Evolutionary conservation across 495 filamentous ascomycete species (phyloP), one percentile per base, ranked within the genome.

Genomic region (Neurospora sp.): DNA sequence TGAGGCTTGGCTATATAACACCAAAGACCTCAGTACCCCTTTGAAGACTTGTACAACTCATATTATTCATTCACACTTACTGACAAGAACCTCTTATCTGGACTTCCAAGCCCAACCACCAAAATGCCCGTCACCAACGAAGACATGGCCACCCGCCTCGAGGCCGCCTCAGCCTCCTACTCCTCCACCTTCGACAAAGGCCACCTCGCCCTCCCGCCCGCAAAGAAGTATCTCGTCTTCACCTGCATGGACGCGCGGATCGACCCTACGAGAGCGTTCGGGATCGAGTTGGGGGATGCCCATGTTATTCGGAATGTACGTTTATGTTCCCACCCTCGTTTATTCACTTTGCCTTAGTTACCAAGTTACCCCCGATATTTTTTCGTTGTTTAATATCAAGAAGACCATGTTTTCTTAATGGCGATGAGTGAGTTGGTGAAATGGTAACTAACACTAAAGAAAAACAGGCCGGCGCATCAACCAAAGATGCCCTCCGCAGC

Each of bases 201-300:
- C 16, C 68, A 89, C 69, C 85, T 95, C 0, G 83, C 87, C n/a
- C 86, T 94, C 7, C 92, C 92, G 1, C 93, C 93, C 0, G 86
- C 89, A 20, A 92, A 93, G 84, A 86, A 90, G 75, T 91, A 90
- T 75, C 82, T 87, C 14, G 82, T 91, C 40, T 75, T 86, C 44
- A 93, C 92, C 4, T 96, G 93, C 82, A 96, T 95, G 92, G 93
- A 96, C 77, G 91, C 93, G 1, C 89, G 93, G 12, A 89, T 97
- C 73, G 90, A 94, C 74, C 87, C 91, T 0, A 86, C 89, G 3
- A 77, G 83, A 4, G 93, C 91, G 7, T 90, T 92, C 72, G 91
- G 90, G n/a, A 90, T 95, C 70, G 80, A 86, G 70, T 87, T 93
- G 53, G 92, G 92, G 22, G 89, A 92, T 72, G 92, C 93, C 6